These are phyloP conservation scores for Uronychia binucleata DNA, from an alignment of 73 alveolate genomes.

Conservation along the genomic window DNA sequence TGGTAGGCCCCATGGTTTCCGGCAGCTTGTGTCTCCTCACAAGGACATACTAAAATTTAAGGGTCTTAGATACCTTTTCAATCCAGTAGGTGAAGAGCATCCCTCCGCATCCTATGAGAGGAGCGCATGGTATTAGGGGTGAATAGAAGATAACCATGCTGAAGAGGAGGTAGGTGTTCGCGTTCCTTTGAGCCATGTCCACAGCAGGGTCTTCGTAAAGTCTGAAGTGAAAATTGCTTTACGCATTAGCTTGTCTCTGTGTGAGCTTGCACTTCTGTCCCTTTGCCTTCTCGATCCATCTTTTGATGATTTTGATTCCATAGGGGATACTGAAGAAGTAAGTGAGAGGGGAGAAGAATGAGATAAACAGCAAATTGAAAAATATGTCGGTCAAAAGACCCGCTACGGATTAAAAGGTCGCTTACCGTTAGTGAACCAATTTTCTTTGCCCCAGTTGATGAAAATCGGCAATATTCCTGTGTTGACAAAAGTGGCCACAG, in stretches of 20 bases:
- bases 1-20: slow-evolving; percentile 35
- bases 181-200: slow-evolving; percentile 61
- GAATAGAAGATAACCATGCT: slow-evolving; percentile 44
- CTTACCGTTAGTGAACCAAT: slow-evolving; percentile 43
- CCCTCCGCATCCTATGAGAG: slow-evolving; percentile 49
- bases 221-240: neutral
- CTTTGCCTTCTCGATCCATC: slow-evolving; percentile 18
- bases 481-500: slow-evolving; percentile 68
- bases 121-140: slow-evolving; percentile 60
- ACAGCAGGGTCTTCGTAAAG: slow-evolving; percentile 65
- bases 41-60: slow-evolving; percentile 13
- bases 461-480: slow-evolving; percentile 68
- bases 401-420: neutral
- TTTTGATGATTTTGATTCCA: slow-evolving; percentile 18
- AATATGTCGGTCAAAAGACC: slow-evolving; percentile 54
- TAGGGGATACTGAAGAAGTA: slow-evolving; percentile 44
- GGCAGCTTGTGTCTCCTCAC: slow-evolving; percentile 61
- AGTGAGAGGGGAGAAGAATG: slow-evolving; percentile 52
- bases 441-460: slow-evolving; percentile 16
- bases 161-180: slow-evolving; percentile 40
- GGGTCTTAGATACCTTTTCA: slow-evolving; percentile 24
- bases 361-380: slow-evolving; percentile 21
- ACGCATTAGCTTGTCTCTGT: slow-evolving; percentile 15
- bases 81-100: slow-evolving; percentile 51
- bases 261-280: slow-evolving; percentile 48